These are phyloP conservation scores for Dictyostelium intermedium DNA, from an alignment of 78 protist genomes.

Conservation along the genomic window DNA sequence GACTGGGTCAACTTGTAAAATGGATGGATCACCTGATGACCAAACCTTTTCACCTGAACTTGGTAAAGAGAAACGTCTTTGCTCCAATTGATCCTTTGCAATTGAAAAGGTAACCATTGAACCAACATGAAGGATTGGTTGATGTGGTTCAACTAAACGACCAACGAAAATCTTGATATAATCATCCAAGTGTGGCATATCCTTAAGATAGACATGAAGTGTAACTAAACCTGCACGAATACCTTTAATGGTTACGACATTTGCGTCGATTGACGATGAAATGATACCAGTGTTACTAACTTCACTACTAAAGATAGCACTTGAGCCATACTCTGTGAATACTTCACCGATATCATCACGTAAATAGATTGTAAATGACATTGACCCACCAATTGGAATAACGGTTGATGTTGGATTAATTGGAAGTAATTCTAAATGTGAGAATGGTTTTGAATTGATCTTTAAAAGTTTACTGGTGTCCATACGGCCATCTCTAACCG, in stretches of 20 bases:
- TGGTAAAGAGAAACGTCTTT: constrained; percentile 16
- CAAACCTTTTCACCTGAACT: background rate
- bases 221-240: constrained; percentile 64
- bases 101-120: background rate
- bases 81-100: background rate
- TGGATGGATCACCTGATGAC: constrained; percentile 3
- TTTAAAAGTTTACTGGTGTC: constrained; percentile 37
- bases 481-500: constrained; percentile 39
- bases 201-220: constrained; percentile 43
- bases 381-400: constrained; percentile 36
- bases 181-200: constrained; percentile 61
- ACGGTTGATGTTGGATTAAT: constrained; percentile 25
- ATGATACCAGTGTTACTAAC: constrained; percentile 49
- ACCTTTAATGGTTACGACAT: constrained; percentile 12
- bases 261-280: constrained; percentile 13
- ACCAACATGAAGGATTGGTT: constrained; percentile 42
- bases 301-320: background rate
- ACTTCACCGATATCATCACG: constrained; percentile 72
- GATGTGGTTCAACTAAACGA: constrained; percentile 55
- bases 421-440: constrained; percentile 63
- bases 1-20: constrained; percentile 2
- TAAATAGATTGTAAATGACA: constrained; percentile 34
- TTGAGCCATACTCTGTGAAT: constrained; percentile 34
- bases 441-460: constrained; percentile 43
- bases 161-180: constrained; percentile 71